Evolutionary conservation across 2,329 filamentous ascomycete species (phyloP), one percentile per base, ranked within the genome.

Genomic region (Pseudogymnoascus sp.): DNA sequence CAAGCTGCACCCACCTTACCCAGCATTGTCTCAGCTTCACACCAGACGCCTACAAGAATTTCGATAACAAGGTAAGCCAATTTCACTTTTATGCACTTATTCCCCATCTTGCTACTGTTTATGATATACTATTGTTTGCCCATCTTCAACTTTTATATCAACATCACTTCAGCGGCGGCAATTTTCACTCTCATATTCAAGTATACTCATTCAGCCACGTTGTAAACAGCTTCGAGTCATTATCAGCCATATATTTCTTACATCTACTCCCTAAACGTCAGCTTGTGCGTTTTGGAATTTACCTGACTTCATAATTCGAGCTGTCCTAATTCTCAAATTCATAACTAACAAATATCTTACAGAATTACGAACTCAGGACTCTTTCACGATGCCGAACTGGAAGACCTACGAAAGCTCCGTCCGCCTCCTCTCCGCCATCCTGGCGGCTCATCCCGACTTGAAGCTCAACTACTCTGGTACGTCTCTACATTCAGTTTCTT

Each of bases 401-500:
- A 80, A 79, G 63, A 76, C 75, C 2, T 84, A 82, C 68, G 82
- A 86, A 69, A 75, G 79, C 0, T 81, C 82, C 64, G 77, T 78
- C 18, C 82, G 83, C 48, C 78, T 86, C 34, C 74, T 86, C 2
- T 79, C 82, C 1, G 83, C 83, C 4, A 78, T 86, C 21, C 72
- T 86, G 0, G 83, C 82, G 0, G 80, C 82, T 2, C 76, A 81
- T 59, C 78, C 78, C 0, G 73, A 74, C 0, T 67, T 80, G 0
- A 82, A 79, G 63, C 78, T 84, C 59, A 82, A 86, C 68, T 85
- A 81, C 70, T 81, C 79, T 67, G 82, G 83, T 86, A 77, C 74
- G 80, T 66, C 3, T 12, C 39, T 57, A 60, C 19, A 56, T 64
- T 59, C 60, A 28, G 57, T 15, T 39, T 15, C 13, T 58, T 23